phyloP scores from a whole-genome alignment of 257 asterid species.

The Nicotiana attenuata region DNA sequence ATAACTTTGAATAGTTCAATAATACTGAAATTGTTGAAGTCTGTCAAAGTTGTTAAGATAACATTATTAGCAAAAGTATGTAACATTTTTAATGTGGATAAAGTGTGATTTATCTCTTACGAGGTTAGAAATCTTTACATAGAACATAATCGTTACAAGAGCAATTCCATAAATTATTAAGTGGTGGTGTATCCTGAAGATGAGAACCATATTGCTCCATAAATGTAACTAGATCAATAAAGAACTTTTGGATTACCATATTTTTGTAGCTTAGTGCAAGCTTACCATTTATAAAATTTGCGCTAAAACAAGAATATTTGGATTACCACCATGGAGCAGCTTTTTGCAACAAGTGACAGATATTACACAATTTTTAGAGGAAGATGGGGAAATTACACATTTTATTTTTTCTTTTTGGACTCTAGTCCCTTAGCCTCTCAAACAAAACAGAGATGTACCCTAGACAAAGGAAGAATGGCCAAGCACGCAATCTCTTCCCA shows the following conservation, averaged over 20 bases:
- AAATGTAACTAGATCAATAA: background rate
- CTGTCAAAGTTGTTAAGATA: background rate
- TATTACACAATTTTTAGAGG: no score
- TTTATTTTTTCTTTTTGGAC: background rate
- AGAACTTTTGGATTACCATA: background rate
- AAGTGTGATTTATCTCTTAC: background rate
- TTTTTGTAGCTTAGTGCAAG: background rate
- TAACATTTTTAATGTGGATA: background rate
- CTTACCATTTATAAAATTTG: conserved; percentile 1
- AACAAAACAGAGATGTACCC: background rate
- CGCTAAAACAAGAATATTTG: background rate
- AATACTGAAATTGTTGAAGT: background rate
- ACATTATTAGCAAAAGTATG: background rate
- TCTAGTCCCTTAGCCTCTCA: background rate
- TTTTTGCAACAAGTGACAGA: background rate
- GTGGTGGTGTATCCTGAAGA: background rate
- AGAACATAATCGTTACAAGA: background rate
- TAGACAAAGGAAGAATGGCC: background rate
- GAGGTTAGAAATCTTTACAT: background rate
- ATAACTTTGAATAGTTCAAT: background rate
- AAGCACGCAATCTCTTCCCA: background rate
- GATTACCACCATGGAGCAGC: background rate
- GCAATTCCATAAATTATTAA: background rate
- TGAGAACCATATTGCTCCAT: background rate
- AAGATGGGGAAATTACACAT: background rate